Base-by-base conservation (phyloP, 495 filamentous ascomycete species). In the Platismatia glauca region DNA sequence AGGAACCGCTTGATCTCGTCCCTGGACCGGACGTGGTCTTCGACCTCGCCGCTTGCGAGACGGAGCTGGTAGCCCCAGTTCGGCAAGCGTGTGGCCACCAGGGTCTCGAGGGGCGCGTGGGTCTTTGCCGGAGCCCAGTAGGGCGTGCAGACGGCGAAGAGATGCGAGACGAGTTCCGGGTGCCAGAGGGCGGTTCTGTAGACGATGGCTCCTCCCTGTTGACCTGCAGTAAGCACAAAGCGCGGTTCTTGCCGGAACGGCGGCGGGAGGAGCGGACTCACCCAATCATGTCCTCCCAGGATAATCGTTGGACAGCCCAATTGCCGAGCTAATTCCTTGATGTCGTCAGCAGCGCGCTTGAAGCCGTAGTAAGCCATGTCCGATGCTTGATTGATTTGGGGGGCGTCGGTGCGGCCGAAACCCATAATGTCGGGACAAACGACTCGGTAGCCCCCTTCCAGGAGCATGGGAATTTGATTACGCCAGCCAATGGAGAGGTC, bases 271-370 rank as follows among this genome's bases (percentile, higher is more conserved):
- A 61, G 4, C 7, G 37, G 39, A 48, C 78, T 69, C 85, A 90
- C 68, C 92, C 91, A 96, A 72, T 96, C 91, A 71, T 96, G 91
- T 11, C 90, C 91, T 18, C 88, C 87, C 16, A 95, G 78, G 34
- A 95, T 85, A 64, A 90, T 84, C 12, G 72, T 76, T 13, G 74
- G 70, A 43, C 79, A 78, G 27, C 82, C 77, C 27, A 93, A 74
- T 27, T 84, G 79, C 6, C 71, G 68, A 7, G 86, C 82, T 11
- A 91, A 77, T 62, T 80, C 83, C 27, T 80, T 83, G 67, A 95
- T 82, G 69, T 92, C 89, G 48, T 85, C 80, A 27, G 88, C 81
- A 61, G 84, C 81, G 50, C 79, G 81, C 71, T 91, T 93, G 71
- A 82, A 78, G 15, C 81, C 82, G 74, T 92, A 95, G 39, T 80